Percentiles rank a stretch among this genome's conserved stretches.
phyloP scores from a whole-genome alignment of 2,329 filamentous ascomycete genomes.

The Pseudogymnoascus sp. region DNA sequence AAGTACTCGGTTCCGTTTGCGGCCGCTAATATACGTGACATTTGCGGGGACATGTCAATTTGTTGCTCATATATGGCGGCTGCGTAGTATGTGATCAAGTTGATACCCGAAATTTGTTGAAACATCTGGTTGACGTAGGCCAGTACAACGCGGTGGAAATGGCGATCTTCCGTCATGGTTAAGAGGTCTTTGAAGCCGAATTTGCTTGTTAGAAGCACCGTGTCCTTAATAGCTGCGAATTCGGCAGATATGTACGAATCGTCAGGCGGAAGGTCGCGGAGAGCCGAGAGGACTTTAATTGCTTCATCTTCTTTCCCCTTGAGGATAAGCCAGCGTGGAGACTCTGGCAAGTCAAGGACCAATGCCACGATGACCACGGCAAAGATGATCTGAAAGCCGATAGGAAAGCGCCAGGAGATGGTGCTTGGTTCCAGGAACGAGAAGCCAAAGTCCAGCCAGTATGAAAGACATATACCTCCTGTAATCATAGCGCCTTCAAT shows the following conservation, averaged over 20 bases:
- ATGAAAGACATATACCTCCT: slow-evolving; percentile 46
- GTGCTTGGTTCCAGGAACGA: slow-evolving; percentile 40
- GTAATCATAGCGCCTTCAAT: slow-evolving; percentile 51
- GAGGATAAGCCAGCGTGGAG: slow-evolving; percentile 38
- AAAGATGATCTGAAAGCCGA: slow-evolving; percentile 50
- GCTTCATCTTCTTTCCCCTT: slow-evolving; percentile 38
- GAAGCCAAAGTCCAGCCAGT: slow-evolving; percentile 53
- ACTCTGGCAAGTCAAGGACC: slow-evolving; percentile 46
- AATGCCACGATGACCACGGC: slow-evolving; percentile 47
- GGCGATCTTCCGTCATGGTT: slow-evolving; percentile 42
- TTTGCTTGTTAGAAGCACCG: slow-evolving; percentile 49
- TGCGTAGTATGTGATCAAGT: slow-evolving; percentile 38
- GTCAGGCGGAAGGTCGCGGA: slow-evolving; percentile 35
- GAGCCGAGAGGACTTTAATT: slow-evolving; percentile 34
- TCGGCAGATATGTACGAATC: slow-evolving; percentile 48
- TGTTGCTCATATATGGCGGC: slow-evolving; percentile 42
- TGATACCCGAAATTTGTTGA: slow-evolving; percentile 41
- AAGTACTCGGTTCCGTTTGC: slow-evolving; percentile 40
- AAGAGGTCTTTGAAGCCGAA: slow-evolving; percentile 36
- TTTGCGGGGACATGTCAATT: slow-evolving; percentile 37
- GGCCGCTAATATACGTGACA: slow-evolving; percentile 47
- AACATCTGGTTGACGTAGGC: slow-evolving; percentile 42
- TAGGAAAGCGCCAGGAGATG: slow-evolving; percentile 51
- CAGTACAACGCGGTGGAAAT: slow-evolving; percentile 45
- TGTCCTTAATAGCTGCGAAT: slow-evolving; percentile 44